These are phyloP conservation scores for Aspergillus unguis DNA, from an alignment of 2,329 filamentous ascomycete genomes.

Conservation along the genomic window DNA sequence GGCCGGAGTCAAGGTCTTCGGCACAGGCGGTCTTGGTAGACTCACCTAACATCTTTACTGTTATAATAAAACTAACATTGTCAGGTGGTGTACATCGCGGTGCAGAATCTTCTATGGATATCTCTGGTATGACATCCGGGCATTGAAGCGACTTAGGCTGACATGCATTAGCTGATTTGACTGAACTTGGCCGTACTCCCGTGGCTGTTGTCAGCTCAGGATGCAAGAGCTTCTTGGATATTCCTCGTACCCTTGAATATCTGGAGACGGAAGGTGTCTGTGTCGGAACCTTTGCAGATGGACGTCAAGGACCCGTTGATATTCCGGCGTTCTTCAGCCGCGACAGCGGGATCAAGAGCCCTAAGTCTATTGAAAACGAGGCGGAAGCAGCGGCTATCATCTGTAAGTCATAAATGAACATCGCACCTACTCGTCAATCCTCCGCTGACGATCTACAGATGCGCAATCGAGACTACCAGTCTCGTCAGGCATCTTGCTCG, in stretches of 20 bases:
- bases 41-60: background rate
- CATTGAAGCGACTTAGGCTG: background rate
- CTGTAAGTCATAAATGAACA: constrained; percentile 44
- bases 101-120: constrained; percentile 80
- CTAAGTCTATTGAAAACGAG: constrained; percentile 69
- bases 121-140: constrained; percentile 55
- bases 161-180: constrained; percentile 68
- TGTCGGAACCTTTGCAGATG: constrained; percentile 87
- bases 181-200: constrained; percentile 83
- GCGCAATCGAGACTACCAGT: constrained; percentile 71
- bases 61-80: constrained; percentile 14
- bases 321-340: constrained; percentile 92
- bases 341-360: constrained; percentile 79
- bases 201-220: constrained; percentile 87
- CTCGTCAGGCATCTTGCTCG: constrained; percentile 77
- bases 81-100: constrained; percentile 82
- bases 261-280: constrained; percentile 68
- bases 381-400: constrained; percentile 86
- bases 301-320: constrained; percentile 66
- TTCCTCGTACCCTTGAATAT: constrained; percentile 81
- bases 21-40: constrained; percentile 77
- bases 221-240: constrained; percentile 94
- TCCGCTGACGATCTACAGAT: constrained; percentile 40
- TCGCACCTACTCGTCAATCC: background rate
- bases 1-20: constrained; percentile 88